phyloP scores from a whole-genome alignment of 2,329 filamentous ascomycete genomes.

The Epicoccum nigrum region DNA sequence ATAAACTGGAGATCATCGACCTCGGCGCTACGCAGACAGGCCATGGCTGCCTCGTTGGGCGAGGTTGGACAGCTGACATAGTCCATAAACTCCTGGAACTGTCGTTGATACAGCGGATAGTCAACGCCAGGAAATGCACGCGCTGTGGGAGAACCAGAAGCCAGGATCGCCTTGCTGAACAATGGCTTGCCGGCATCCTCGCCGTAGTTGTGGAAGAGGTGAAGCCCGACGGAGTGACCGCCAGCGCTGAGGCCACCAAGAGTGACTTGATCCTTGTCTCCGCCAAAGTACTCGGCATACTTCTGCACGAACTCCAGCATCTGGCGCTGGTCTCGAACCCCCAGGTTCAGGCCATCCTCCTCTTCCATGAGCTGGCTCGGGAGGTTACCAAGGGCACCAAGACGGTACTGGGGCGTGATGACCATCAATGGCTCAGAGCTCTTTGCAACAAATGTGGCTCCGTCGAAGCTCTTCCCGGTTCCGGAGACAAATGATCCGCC shows the following conservation, averaged over 20 bases:
- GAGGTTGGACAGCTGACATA: conserved; percentile 34
- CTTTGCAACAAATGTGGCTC: conserved; percentile 41
- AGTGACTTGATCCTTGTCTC: conserved; percentile 49
- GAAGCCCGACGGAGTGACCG: conserved; percentile 45
- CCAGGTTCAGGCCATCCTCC: conserved; percentile 43
- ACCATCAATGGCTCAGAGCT: conserved; percentile 42
- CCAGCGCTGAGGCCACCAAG: conserved; percentile 52
- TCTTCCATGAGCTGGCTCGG: conserved; percentile 44
- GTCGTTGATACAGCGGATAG: conserved; percentile 38
- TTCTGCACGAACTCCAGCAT: conserved; percentile 49
- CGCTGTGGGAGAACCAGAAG: conserved; percentile 45
- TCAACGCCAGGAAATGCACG: conserved; percentile 43
- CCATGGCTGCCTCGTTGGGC: conserved; percentile 39
- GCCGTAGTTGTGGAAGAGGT: conserved; percentile 47
- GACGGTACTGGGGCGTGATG: conserved; percentile 44
- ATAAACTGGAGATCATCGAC: conserved; percentile 48
- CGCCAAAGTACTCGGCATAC: conserved; percentile 48
- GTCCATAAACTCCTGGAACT: conserved; percentile 41
- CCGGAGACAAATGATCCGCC: conserved; percentile 42
- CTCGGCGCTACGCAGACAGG: conserved; percentile 50
- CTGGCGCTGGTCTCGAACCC: conserved; percentile 38
- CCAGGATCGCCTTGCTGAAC: conserved; percentile 42
- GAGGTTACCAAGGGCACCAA: conserved; percentile 43
- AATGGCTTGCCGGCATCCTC: conserved; percentile 36
- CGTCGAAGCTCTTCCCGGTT: conserved; percentile 42